Evolutionary conservation across 176 grass and related monocot genomes (phyloP), one percentile per base, ranked within the genome.

Genomic region (Thinopyrum elongatum): DNA sequence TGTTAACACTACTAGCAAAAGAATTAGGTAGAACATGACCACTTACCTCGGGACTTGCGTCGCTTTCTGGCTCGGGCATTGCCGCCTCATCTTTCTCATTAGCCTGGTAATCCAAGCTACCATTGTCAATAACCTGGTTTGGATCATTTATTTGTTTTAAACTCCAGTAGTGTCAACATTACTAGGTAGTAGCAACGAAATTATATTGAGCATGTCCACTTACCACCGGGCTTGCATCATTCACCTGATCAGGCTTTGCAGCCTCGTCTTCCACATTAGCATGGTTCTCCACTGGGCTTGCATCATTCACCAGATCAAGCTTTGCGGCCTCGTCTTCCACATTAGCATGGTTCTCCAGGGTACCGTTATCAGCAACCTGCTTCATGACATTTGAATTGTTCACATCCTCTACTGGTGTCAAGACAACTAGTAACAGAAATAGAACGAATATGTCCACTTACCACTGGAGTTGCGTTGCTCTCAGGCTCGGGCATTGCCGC

Each of bases 341-440:
- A 78, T 85, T 59, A 59, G 84, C 46, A 46, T 90, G 83, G 81
- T 79, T 66, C 44, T 86, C 86, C 53, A 46, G 28, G 47, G 16
- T 55, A 33, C 27, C 29, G 2, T 76, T 28, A 17, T 17, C 74
- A 55, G 22, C 46, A 76, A 21, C 46, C 73, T 76, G 73, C 8
- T 55, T 76, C 44, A 76, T 51, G 9, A 0, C 44, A 10, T 19
- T 55, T 31, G 16, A 76, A 55, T 53, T 76, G 73, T 76, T 76
- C 44, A 55, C 44, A 76, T 76, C 46, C 73, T 51, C 44, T 76
- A 76, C 46, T 53, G 49, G 27, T 31, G 26, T 31, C 16, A 1
- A 76, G 8, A 55, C 73, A 6, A 31, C 26, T 55, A 31, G 27
- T 27, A 76, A 31, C 27, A 55, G 47, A 21, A 53, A 4, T 57